These are phyloP conservation scores for Dactylonectria estremocensis DNA, from an alignment of 2,329 filamentous ascomycete genomes.

Conservation along the genomic window DNA sequence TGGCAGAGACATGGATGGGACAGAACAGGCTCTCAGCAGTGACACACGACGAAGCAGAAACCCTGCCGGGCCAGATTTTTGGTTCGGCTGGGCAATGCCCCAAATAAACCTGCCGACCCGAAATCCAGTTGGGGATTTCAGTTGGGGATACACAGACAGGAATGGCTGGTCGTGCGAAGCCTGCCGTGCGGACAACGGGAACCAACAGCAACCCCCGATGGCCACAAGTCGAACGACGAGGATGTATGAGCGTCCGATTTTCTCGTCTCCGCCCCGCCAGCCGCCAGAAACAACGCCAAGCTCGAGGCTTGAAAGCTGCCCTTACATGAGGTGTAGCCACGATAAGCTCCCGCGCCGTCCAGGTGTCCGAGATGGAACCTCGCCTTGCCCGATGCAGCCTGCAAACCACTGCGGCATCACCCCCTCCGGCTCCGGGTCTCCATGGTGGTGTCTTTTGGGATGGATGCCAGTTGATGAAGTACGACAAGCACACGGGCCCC, in stretches of 20 bases:
- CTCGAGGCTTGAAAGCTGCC: slow-evolving; percentile 6
- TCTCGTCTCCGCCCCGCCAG: slow-evolving; percentile 18
- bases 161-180: background rate
- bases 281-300: background rate
- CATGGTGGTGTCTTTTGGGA: slow-evolving; percentile 13
- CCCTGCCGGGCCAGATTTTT: slow-evolving; percentile 8
- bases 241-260: background rate
- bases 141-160: background rate
- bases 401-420: slow-evolving; percentile 2
- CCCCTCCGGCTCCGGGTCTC: slow-evolving; percentile 2
- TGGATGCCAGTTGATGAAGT: background rate
- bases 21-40: slow-evolving; percentile 34
- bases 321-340: slow-evolving; percentile 11
- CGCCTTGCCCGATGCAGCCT: slow-evolving; percentile 20
- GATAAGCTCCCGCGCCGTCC: slow-evolving; percentile 9
- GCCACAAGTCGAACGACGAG: background rate
- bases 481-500: slow-evolving; percentile 18
- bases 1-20: slow-evolving; percentile 47
- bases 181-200: slow-evolving; percentile 13
- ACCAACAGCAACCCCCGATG: background rate
- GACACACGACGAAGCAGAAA: slow-evolving; percentile 27
- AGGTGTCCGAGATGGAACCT: slow-evolving; percentile 7
- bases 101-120: slow-evolving; percentile 10
- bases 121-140: slow-evolving; percentile 6
- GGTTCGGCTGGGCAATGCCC: slow-evolving; percentile 3